Conservation (phyloP, 352 stramenopile species). For the Pythium grandisporangium region DNA sequence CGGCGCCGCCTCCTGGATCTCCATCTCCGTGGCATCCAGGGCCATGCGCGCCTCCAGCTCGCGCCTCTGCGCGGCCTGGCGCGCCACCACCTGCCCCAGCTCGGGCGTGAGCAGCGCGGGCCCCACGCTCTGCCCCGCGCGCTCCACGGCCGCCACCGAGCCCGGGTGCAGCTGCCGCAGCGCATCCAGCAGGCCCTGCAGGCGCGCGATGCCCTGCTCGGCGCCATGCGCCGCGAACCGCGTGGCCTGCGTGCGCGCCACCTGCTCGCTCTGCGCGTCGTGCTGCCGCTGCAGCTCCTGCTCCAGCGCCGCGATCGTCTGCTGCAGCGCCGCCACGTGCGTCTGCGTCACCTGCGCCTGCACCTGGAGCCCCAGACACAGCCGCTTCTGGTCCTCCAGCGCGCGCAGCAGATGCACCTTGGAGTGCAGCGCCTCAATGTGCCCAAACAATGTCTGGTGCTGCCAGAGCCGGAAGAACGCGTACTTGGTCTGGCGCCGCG, state of each 20-base stretch:
- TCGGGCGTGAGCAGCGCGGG: conserved; percentile 60
- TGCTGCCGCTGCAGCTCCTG: conserved; percentile 49
- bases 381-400: conserved; percentile 71
- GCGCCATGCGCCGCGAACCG: conserved; percentile 63
- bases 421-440: conserved; percentile 56
- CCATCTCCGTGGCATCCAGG: conserved; percentile 43
- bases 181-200: conserved; percentile 65
- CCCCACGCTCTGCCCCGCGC: conserved; percentile 51
- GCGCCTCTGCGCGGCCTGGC: conserved; percentile 31
- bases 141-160: conserved; percentile 55
- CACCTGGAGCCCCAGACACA: conserved; percentile 50
- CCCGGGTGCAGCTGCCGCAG: conserved; percentile 60
- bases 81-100: conserved; percentile 43
- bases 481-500: conserved; percentile 60
- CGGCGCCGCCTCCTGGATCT: conserved; percentile 27
- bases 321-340: conserved; percentile 49
- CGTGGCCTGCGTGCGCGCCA: conserved; percentile 46
- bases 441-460: conserved; percentile 64
- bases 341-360: conserved; percentile 52
- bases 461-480: conserved; percentile 78
- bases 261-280: conserved; percentile 50
- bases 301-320: conserved; percentile 45
- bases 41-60: conserved; percentile 43
- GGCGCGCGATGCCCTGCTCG: conserved; percentile 59
- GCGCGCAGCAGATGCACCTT: conserved; percentile 48